Percentiles rank a stretch among this genome's conserved stretches.
These are phyloP conservation scores for Tetrapisispora nanseiensis DNA, from an alignment of 805 yeast species.

Conservation along the genomic window DNA sequence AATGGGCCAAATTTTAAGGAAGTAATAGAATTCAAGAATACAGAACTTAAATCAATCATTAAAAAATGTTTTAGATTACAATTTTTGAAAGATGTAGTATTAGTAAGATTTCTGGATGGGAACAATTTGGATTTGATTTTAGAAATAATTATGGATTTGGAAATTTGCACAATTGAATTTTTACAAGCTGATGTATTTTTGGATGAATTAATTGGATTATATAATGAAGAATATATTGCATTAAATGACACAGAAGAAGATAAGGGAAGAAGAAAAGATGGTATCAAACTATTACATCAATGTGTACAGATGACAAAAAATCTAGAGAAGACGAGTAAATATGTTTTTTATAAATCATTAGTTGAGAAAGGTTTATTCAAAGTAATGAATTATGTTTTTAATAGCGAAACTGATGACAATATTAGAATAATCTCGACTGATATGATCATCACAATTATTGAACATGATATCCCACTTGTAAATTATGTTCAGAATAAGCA, in stretches of 20 bases:
- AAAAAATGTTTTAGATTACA: conserved; percentile 69
- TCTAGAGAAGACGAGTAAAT: conserved; percentile 52
- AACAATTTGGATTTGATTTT: conserved; percentile 57
- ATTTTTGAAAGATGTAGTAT: conserved; percentile 76
- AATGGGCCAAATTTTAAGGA: conserved; percentile 46
- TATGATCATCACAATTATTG: conserved; percentile 67
- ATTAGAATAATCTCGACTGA: conserved; percentile 70
- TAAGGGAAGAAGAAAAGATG: conserved; percentile 44
- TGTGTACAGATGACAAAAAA: conserved; percentile 66
- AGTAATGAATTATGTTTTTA: conserved; percentile 63
- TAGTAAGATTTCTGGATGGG: conserved; percentile 78
- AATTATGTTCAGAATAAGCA: conserved; percentile 25
- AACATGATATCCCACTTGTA: conserved; percentile 66
- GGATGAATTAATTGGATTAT: conserved; percentile 49
- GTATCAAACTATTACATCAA: conserved; percentile 71
- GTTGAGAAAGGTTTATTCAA: conserved; percentile 61
- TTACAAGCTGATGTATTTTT: conserved; percentile 37
- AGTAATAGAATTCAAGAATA: conserved; percentile 53
- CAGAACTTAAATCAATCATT: conserved; percentile 43
- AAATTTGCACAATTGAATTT: conserved; percentile 27
- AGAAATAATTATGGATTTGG: conserved; percentile 28
- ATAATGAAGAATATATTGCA: conserved; percentile 22
- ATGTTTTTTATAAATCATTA: conserved; percentile 53
- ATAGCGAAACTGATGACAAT: conserved; percentile 32
- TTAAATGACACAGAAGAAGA: conserved; percentile 7